A percentile compares a stretch with the other conserved stretches of the same genome.
Evolutionary conservation across 768 basidiomycete species (phyloP).

Genomic region (Jaapia argillacea): DNA sequence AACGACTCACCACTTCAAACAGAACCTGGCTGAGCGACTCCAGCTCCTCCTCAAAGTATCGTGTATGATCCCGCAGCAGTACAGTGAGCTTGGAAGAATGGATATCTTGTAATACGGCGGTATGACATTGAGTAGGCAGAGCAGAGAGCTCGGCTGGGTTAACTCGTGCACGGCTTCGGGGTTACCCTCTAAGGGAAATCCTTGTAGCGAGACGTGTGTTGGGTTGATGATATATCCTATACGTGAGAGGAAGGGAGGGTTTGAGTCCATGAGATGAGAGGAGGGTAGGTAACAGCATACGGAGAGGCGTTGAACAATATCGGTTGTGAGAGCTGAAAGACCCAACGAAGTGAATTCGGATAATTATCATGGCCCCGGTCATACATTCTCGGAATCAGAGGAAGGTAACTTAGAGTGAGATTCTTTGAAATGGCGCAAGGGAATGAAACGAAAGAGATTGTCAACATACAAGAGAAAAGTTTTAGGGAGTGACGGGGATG

Average conservation of each 20-base stretch:
- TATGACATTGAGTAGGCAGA: constrained; percentile 78
- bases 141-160: constrained; percentile 82
- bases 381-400: constrained; percentile 97
- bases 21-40: constrained; percentile 74
- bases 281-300: constrained; percentile 34
- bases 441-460: neutral
- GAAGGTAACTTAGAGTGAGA: constrained; percentile 87
- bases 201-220: constrained; percentile 65
- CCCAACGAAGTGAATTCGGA: constrained; percentile 93
- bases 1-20: constrained; percentile 73
- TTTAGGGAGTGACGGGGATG: constrained; percentile 2
- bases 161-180: constrained; percentile 67
- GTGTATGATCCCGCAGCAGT: constrained; percentile 48
- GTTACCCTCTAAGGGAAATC: constrained; percentile 63
- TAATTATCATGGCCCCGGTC: constrained; percentile 94
- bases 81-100: too few relatives aligned
- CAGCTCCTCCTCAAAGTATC: constrained; percentile 61
- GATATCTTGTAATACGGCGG: too few relatives aligned
- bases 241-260: neutral
- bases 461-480: neutral
- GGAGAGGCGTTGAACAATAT: constrained; percentile 62
- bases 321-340: constrained; percentile 70
- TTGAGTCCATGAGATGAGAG: neutral
- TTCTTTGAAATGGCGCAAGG: constrained; percentile 82
- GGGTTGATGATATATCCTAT: constrained; percentile 69